Evolutionary conservation across 1,284 basidiomycete species (phyloP), one percentile per base, ranked within the genome.

Genomic region (Anthracocystis setariae): DNA sequence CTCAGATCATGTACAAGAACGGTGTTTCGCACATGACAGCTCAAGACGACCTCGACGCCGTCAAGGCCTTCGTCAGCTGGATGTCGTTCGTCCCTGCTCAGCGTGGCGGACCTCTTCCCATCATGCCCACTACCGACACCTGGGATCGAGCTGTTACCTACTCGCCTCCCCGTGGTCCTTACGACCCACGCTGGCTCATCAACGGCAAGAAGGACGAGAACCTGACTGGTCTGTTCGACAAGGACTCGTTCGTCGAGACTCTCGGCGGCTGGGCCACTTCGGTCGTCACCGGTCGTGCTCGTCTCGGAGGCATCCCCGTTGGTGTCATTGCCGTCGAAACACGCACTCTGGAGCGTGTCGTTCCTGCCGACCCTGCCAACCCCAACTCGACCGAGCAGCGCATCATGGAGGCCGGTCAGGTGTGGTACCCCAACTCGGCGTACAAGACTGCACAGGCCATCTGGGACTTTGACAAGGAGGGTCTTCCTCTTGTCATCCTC

Each of bases 401-500:
- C 77, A 94, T 98, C 84, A 94, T 98, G 90, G 95, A 98, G 83
- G 96, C 96, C 33, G 96, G 96, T 79, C 97, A 98, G 84, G 96
- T 89, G 51, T 99, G 96, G 96, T 98, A 98, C 85, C 96, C 96
- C 48, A 98, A 99, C 85, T 95, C 92, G 25, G 94, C 96, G n/a
- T 95, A 97, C 87, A 99, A 99, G 88, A 99, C 96, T 23, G 96
- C 95, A 9, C 96, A 98, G 81, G 94, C 96, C 17, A 98, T 98
- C 86, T 93, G 94, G 84, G 96, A 99, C 86, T 93, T 98, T 86
- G 92, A 95, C 86, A 90, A 94, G 49, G 96, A 99, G 85, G 93
- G 92, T 39, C 87, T 99, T 21, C 96, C 96, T 4, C 87, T 99
- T 67, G 93, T 98, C 84, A 95, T 99, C 84, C 97, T 99, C 79